Base-by-base conservation (phyloP, 495 filamentous ascomycete species). In the Trichoderma gamsii region DNA sequence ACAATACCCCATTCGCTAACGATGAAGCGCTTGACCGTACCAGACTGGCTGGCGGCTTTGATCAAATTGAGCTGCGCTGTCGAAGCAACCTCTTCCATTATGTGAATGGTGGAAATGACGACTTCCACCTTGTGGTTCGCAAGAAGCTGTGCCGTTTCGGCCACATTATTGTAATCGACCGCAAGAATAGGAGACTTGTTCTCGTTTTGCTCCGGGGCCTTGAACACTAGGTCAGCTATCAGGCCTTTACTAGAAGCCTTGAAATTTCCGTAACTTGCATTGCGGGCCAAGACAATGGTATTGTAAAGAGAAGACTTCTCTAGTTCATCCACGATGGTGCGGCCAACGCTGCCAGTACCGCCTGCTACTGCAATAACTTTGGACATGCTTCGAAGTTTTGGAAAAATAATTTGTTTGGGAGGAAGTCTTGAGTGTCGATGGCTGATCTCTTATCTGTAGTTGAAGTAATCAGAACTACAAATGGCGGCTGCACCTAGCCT, bases 321-420 rank as follows among this genome's bases (percentile, higher is more conserved):
- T 44, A 86, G 43, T 8, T 71, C 79, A 13, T 85, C 83, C 27
- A 86, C 79, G 61, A 87, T 75, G 16, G 82, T 80, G 63, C 78
- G 79, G 8, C 85, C 85, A 21, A 87, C 72, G 29, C 76, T 78
- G 11, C 83, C 83, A 35, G 81, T 83, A 9, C 85, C 84, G 27
- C 85, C 85, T 43, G 85, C 83, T 35, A 87, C 78, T 16, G 83
- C 84, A 66, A 87, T 73, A 12, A 79, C 56, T 25, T 61, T 61
- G 1, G 56, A 61, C 56, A 61, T 61, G 25, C 0, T 61, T 32
- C 1, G 13, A 49, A 49, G 13, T 12, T 18, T 38, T 38, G 7
- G 5, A 3, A 7, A 4, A 38, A 38, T 38, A 38, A 3, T 38
- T 6, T 38, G 35, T 38, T 38, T 38, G 35, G 2, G 8, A 38